phyloP scores from a whole-genome alignment of 176 grass and related monocot genomes.

The Microstegium vimineum region DNA sequence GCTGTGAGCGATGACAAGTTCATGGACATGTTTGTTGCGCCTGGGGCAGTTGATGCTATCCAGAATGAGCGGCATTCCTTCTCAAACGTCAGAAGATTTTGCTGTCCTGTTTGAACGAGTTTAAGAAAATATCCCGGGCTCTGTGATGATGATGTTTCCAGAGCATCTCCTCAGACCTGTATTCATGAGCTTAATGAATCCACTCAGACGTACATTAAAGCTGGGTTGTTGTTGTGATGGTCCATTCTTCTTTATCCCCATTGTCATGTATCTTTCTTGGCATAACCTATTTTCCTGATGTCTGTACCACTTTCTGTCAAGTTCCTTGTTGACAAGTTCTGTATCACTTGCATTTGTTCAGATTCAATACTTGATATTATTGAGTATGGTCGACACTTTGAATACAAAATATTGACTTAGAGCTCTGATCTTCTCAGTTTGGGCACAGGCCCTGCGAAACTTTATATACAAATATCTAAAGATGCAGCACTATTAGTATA shows the following conservation, averaged over 20 bases:
- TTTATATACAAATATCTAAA: not conserved
- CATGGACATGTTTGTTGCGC: slow-evolving; percentile 96
- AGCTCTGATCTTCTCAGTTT: slow-evolving; percentile 11
- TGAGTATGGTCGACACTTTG: not conserved
- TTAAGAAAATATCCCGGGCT: slow-evolving; percentile 77
- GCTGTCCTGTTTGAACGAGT: slow-evolving; percentile 78
- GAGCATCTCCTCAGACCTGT: not conserved
- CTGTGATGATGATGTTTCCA: slow-evolving; percentile 35
- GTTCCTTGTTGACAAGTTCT: slow-evolving; percentile 35
- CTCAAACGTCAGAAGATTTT: slow-evolving; percentile 91
- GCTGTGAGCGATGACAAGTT: slow-evolving; percentile 89
- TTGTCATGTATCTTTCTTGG: not conserved
- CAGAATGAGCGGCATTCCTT: slow-evolving; percentile 75
- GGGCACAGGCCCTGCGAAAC: not conserved
- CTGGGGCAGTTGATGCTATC: slow-evolving; percentile 62
- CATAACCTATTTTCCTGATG: not conserved
- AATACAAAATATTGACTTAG: not conserved
- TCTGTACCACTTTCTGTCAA: slow-evolving; percentile 20
- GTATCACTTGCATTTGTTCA: slow-evolving; percentile 22
- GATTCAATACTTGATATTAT: not conserved
- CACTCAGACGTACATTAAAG: not conserved
- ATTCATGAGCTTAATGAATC: slow-evolving; percentile 15
- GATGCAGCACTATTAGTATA: not conserved
- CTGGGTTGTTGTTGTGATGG: slow-evolving; percentile 12
- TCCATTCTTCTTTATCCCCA: not conserved